These are phyloP conservation scores for Penicillium sp. DNA, from an alignment of 2,329 filamentous ascomycete species.

Conservation along the genomic window DNA sequence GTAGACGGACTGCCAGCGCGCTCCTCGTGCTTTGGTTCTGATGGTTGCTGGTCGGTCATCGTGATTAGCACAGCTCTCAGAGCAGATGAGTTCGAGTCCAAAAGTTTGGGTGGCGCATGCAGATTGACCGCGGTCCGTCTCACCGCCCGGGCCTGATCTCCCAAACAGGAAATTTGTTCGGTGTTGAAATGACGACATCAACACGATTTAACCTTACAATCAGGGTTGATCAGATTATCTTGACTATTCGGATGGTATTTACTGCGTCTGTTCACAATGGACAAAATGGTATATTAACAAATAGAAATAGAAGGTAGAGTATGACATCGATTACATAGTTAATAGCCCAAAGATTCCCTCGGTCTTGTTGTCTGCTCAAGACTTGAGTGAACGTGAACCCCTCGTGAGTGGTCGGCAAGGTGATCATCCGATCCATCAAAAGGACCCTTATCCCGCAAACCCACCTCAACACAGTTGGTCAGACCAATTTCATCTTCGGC, in stretches of 20 bases:
- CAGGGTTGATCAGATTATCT: no score
- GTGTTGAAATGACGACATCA: no score
- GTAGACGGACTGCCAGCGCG: constrained; percentile 80
- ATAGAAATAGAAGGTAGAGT: neutral
- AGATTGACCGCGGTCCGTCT: neutral
- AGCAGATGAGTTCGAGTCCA: neutral
- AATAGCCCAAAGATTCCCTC: no score
- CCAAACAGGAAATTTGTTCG: no score
- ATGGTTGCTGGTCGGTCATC: constrained; percentile 12
- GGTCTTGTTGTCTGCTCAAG: no score
- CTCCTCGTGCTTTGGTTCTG: constrained; percentile 53
- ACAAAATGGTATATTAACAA: neutral
- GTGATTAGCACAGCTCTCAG: constrained; percentile 2
- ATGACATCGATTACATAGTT: no score
- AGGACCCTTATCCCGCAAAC: no score
- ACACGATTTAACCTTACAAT: no score
- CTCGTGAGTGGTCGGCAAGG: no score
- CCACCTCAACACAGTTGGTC: constrained; percentile 3
- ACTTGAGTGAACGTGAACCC: no score
- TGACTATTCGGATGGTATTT: neutral
- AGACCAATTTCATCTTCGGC: constrained; percentile 6
- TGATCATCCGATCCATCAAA: no score
- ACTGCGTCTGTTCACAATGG: neutral
- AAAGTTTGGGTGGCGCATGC: neutral
- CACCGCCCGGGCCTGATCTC: neutral